Percentiles rank a stretch among this genome's conserved stretches.
Conservation (phyloP, 176 grass and related monocot species). For the Oryza officinalis region DNA sequence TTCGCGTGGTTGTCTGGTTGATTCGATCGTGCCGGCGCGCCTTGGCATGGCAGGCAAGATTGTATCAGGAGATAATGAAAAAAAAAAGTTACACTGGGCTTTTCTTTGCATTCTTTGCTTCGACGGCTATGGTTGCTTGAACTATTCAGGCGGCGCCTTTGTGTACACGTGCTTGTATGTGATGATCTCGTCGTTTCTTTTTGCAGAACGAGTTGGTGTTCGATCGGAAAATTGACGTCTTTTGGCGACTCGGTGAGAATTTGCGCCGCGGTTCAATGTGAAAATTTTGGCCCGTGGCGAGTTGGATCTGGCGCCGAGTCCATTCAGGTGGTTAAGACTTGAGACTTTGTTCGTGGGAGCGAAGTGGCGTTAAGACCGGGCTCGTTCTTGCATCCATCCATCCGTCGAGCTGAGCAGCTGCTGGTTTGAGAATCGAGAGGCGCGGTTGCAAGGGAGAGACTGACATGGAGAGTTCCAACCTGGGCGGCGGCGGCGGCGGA, state of each 20-base stretch:
- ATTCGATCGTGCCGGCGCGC: too few relatives aligned
- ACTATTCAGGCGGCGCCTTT: neutral
- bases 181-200: neutral
- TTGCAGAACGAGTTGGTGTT: constrained; percentile 32
- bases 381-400: neutral
- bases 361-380: constrained; percentile 15
- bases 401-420: neutral
- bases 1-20: neutral
- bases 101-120: neutral
- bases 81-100: too few relatives aligned
- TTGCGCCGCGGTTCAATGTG: constrained; percentile 3
- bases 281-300: neutral
- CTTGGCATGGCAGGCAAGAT: too few relatives aligned
- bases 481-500: constrained; percentile 1
- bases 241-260: constrained; percentile 15
- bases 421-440: neutral
- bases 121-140: neutral
- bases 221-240: neutral
- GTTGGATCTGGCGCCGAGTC: neutral
- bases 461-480: constrained; percentile 33
- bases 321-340: constrained; percentile 21
- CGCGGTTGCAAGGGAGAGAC: neutral
- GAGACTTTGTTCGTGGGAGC: neutral
- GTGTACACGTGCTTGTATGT: neutral
- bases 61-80: too few relatives aligned